Base-by-base conservation (phyloP, 2,329 filamentous ascomycete genomes). In the Claviceps cyperi region DNA sequence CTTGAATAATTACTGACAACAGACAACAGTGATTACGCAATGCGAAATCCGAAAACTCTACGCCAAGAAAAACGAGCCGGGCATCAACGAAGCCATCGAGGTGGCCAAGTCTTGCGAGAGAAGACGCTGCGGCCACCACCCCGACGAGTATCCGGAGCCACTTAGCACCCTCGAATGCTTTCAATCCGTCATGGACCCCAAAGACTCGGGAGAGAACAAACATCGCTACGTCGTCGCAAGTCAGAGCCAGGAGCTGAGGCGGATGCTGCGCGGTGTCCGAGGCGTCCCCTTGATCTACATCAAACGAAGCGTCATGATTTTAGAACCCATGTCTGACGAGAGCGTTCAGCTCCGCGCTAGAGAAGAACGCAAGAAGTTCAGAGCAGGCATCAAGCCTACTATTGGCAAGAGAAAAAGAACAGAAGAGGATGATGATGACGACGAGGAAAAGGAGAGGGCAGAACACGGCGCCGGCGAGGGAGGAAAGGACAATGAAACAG, bases 21-120 rank as follows among this genome's bases (percentile, higher is more conserved):
- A 1, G 21, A 24, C 52, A 52, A 21, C 6, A 83, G 79, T 89
- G 78, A 86, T 90, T 55, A 87, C 84, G 19, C 84, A 87, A 69
- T 89, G 85, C 69, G 84, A 79, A 51, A 89, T 90, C 64, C 80
- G 84, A 57, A 84, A 87, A 63, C 76, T 92, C 43, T 91, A 91
- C 66, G 74, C 74, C 17, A 71, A 74, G 49, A 76, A 77, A 54
- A 71, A 62, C 57, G 75, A 78, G 52, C 73, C 75, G 2, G 71
- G 74, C 28, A 66, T 75, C 22, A 62, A 66, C 54, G 69, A 70
- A n/a, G 76, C 85, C 48, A 90, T 94, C 59, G 76, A 82, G 44
- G 72, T 81, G 55, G 86, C 86, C 19, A 91, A 92, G 67, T 75
- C 72, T 14, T 80, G 80, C 61, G 86, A 92, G 67, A 77, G 86